Evolutionary conservation across 2,329 filamentous ascomycete genomes (phyloP).

Genomic region (Cladophialophora yegresii): DNA sequence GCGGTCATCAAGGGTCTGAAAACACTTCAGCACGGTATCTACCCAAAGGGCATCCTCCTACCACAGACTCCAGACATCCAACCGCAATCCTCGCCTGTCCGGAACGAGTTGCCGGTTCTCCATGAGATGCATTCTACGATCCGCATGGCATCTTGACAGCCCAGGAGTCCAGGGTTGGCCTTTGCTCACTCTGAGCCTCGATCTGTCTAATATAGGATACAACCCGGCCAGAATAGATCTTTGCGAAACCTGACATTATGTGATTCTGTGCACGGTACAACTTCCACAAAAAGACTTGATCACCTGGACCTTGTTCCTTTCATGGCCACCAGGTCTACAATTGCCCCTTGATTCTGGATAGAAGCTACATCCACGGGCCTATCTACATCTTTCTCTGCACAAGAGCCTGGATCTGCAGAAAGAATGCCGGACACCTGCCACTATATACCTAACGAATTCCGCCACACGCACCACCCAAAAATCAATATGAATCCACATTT

Average conservation of each 20-base stretch:
- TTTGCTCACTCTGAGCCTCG: conserved; percentile 2
- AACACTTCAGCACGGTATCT: neutral
- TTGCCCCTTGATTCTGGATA: neutral
- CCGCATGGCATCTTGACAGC: conserved; percentile 5
- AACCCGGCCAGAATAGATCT: neutral
- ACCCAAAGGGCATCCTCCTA: neutral
- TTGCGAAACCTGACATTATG: neutral
- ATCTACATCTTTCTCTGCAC: neutral
- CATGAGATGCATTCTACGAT: neutral
- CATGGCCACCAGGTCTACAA: neutral
- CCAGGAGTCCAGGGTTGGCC: neutral
- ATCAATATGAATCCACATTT: conserved; percentile 5
- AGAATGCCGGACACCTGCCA: conserved; percentile 15
- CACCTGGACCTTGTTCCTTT: neutral
- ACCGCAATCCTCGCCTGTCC: neutral
- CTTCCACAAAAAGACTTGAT: neutral
- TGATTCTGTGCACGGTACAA: neutral
- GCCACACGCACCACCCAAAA: conserved; percentile 13
- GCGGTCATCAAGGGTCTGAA: neutral
- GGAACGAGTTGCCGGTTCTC: neutral
- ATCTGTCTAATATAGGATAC: neutral
- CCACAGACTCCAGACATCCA: neutral
- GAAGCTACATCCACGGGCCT: neutral
- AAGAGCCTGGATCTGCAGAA: conserved; percentile 6
- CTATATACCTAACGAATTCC: conserved; percentile 16